Conservation (phyloP, 192 early-diverging fungal genomes). For the Umbelopsis vinacea region DNA sequence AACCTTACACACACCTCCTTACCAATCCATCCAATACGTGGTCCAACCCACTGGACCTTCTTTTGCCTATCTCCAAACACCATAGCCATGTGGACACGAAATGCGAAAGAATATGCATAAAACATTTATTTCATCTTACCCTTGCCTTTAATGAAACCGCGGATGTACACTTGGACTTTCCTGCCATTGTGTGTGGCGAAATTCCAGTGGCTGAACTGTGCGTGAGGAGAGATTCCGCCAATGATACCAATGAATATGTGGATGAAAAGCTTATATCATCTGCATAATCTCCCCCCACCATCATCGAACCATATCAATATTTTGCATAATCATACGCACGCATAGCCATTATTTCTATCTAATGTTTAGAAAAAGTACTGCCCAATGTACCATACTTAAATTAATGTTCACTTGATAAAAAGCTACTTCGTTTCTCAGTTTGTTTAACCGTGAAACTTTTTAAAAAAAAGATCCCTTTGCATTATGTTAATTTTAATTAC, state of each 20-base stretch:
- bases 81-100: conserved; percentile 2
- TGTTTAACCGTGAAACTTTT: too few species aligned
- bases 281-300: neutral
- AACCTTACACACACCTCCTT: conserved; percentile 6
- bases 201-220: neutral
- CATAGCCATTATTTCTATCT: too few species aligned
- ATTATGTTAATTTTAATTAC: too few species aligned
- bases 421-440: too few species aligned
- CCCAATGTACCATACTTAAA: too few species aligned
- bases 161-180: conserved; percentile 21
- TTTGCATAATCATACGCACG: too few species aligned
- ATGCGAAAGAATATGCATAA: conserved; percentile 2
- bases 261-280: conserved; percentile 11
- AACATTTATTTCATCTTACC: conserved; percentile 26
- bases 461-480: too few species aligned
- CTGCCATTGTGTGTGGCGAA: conserved; percentile 13
- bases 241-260: neutral
- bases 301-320: too few species aligned
- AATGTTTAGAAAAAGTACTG: too few species aligned
- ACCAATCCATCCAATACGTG: conserved; percentile 17
- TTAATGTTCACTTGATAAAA: too few species aligned
- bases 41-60: conserved; percentile 4
- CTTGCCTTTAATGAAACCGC: conserved; percentile 5
- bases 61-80: neutral
- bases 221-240: neutral